Base-by-base conservation (phyloP, 257 asterid species). In the Euphrasia confusa region DNA sequence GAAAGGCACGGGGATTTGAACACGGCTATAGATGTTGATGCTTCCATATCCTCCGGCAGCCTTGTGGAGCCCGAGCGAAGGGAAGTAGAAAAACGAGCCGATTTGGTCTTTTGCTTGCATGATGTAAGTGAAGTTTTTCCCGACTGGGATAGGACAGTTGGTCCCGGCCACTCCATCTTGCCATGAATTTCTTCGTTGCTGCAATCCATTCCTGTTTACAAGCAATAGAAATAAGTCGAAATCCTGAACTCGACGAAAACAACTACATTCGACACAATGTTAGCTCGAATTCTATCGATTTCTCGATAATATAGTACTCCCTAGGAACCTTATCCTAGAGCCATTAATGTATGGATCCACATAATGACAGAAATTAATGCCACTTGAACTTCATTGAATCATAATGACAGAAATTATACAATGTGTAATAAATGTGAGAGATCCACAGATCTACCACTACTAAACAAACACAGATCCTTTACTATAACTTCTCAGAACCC, bases 151-250 rank as follows among this genome's bases (percentile, higher is more conserved):
- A 2, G 97, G 96, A 63, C 99, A 93, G n/a, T 61, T 85, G 49
- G 99, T 87, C 40, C 99, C 99, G 3, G 24, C 54, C 30, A 80
- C 72, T 47, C 97, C 97, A 42, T 93, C 96, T 68, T 87, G 95
- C 99, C 99, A 93, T 0, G 99, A 93, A 67, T 93, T 93, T 70
- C 94, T 83, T 77, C 99, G 79, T 65, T 89, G 97, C 72, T 93
- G 99, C 70, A 89, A 40, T 2, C 99, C 99, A 42, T 89, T 85
- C 97, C 97, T 93, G 7, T 35, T 71, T 40, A 13, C 7, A 2
- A 10, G 2, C 13, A 53, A 64, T 2, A 37, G 52, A 49, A 49
- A 17, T 2, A 50, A 50, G 27, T 50, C 26, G 10, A 50, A 50
- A 50, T 8, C 21, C 11, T 45, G 15, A 48, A 14, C 21, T 48